Conservation (phyloP, 139 green algal genomes). For the Mesotaenium endlicherianum region DNA sequence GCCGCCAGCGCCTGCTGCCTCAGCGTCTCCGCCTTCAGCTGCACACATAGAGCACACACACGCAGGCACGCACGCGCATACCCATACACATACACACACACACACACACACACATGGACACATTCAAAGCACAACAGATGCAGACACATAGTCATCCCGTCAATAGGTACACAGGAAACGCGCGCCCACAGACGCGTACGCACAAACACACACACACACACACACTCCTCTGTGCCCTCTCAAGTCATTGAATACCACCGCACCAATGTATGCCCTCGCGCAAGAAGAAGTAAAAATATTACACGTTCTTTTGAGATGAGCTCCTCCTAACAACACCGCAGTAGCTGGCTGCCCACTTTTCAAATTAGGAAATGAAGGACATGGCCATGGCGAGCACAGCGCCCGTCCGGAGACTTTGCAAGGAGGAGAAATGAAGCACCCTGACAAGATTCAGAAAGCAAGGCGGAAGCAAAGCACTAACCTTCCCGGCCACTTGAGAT, state of each 20-base stretch:
- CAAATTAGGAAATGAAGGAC: too few species aligned
- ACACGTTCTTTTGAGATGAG: too few species aligned
- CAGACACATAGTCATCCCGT: neutral
- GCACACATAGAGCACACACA: neutral
- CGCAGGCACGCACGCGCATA: neutral
- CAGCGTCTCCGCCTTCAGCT: neutral
- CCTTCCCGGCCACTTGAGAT: too few species aligned
- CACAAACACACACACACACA: neutral
- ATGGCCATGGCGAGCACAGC: too few species aligned
- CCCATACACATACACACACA: neutral
- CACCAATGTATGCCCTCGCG: too few species aligned
- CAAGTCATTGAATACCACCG: neutral
- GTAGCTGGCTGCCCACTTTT: too few species aligned
- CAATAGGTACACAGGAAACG: neutral
- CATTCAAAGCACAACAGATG: neutral
- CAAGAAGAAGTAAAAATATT: too few species aligned
- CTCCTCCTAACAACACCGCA: too few species aligned
- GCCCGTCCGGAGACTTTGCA: too few species aligned
- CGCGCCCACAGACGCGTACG: neutral
- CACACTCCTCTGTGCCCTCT: neutral
- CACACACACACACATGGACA: neutral
- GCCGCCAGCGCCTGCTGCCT: neutral
- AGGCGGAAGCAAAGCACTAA: too few species aligned
- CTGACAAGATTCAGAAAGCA: too few species aligned
- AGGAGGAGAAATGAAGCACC: too few species aligned